Evolutionary conservation across 2,329 filamentous ascomycete genomes (phyloP), one percentile per base, ranked within the genome.

Genomic region (Fusarium citri): DNA sequence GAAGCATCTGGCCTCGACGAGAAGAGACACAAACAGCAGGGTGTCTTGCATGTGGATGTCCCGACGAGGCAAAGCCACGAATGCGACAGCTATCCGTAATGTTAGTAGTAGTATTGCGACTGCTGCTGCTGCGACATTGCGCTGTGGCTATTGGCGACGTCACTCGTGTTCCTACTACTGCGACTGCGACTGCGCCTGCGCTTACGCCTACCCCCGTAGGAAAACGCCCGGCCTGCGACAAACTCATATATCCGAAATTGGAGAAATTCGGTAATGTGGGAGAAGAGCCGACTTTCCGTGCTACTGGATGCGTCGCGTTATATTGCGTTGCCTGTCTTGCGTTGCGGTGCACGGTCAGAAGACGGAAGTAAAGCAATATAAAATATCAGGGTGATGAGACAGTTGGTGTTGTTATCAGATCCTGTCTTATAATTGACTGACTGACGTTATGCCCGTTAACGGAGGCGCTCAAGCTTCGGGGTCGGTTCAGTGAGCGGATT

Each of bases 171-270:
- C 34, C 34, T 34, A 34, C 67, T 61, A 73, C 56, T 51, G 23
- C 47, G 45, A 9, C 23, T 47, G 14, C 28, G 26, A 26, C 54
- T 67, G 63, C 50, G 64, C 40, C 54, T 67, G 64, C 53, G 64
- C 72, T 72, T 64, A 70, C 53, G 64, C 72, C 72, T 64, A 70
- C 55, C 72, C 75, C 73, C 71, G 70, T 70, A 65, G 75, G 74
- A 65, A 74, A 74, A 72, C 74, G 76, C 72, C 71, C 75, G 64
- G 75, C 75, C 75, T 67, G 69, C 62, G 75, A 77, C 68, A 73
- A 64, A 77, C 74, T 75, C 78, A 83, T 78, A 62, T 72, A 73
- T 69, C 57, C 69, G 64, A 64, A 55, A 64, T 59, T 66, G 62
- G 28, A 66, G 56, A 53, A 54, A 46, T 45, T 51, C 59, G 56